Base-by-base conservation (phyloP, 148 eudicot species). In the Nyssa sinensis region DNA sequence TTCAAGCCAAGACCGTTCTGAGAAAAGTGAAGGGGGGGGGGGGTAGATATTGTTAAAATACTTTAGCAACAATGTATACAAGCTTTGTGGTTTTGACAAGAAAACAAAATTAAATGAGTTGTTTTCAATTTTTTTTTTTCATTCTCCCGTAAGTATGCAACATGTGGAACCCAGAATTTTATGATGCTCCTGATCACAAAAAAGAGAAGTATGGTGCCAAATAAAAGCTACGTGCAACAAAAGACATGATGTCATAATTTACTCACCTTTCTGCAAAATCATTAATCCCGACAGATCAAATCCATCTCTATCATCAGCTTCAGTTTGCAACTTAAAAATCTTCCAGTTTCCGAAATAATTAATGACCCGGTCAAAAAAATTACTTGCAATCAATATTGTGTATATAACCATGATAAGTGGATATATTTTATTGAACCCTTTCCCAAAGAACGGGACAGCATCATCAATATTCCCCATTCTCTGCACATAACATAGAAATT, bases 381-480 rank as follows among this genome's bases (percentile, higher is more conserved):
- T 95, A 80, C 92, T 87, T n/a, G 97, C 97, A 68, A 95, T 88
- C 85, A 95, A 74, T 71, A 95, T 81, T 2, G 97, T 95, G 72
- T 92, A 95, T 7, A 91, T 72, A 80, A 95, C 97, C 99, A 95
- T 95, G 64, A 90, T 90, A 61, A 95, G 97, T 17, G 96, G 99
- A 77, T 88, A 95, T 1, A 95, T 89, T 83, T 80, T 95, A 78
- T 95, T 95, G 78, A 95, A 95, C 30, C 94, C 87, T 79, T 84
- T 81, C 37, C 99, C 99, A 75, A 95, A 95, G 81, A 95, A 95
- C 64, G 99, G 99, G 30, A 95, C 96, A 25, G 97, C 97, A 69
- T 92, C 94, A 79, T 95, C 99, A 32, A 95, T 92, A 53, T 86
- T 95, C 79, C 99, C 96, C 99, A 95, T 95, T 57, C 91, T 85